Evolutionary conservation across 208 protist species (phyloP), one percentile per base, ranked within the genome.

Genomic region (Herpetomonas tarakana): DNA sequence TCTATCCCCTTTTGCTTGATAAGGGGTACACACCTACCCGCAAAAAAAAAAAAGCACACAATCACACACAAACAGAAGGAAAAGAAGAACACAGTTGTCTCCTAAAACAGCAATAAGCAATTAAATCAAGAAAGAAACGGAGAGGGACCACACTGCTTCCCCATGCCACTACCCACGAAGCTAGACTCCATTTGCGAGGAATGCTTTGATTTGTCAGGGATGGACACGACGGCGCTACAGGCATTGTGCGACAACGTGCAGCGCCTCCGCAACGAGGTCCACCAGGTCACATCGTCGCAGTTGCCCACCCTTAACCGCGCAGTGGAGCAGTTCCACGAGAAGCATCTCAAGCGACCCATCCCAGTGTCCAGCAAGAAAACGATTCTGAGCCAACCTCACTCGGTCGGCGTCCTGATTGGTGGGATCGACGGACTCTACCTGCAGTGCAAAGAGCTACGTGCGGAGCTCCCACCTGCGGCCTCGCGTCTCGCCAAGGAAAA

Each of bases 111-210:
- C n/a, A n/a, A n/a, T n/a, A n/a, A n/a, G n/a, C n/a, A n/a, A n/a
- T n/a, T n/a, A n/a, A n/a, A n/a, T n/a, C n/a, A n/a, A n/a, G n/a
- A n/a, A n/a, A n/a, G n/a, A n/a, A n/a, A n/a, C n/a, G n/a, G n/a
- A n/a, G n/a, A n/a, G n/a, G n/a, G n/a, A n/a, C n/a, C n/a, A n/a
- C n/a, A n/a, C n/a, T n/a, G n/a, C n/a, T n/a, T 11, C 46, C 7
- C n/a, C 11, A 52, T 52, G 46, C 46, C 46, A 52, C 12, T 18
- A 21, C 58, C 65, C 24, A 52, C 51, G 26, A 27, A 28, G 49
- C n/a, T 64, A 29, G 65, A 71, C 22, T 52, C 52, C 3, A n/a
- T 71, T 0, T 74, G 67, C 24, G 67, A 74, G 50, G 55, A 68
- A 27, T 47, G 58, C 14, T 61, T 44, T 31, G 54, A n/a, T 60